These are phyloP conservation scores for Punctularia strigosozonata DNA, from an alignment of 768 basidiomycete species.

Conservation along the genomic window DNA sequence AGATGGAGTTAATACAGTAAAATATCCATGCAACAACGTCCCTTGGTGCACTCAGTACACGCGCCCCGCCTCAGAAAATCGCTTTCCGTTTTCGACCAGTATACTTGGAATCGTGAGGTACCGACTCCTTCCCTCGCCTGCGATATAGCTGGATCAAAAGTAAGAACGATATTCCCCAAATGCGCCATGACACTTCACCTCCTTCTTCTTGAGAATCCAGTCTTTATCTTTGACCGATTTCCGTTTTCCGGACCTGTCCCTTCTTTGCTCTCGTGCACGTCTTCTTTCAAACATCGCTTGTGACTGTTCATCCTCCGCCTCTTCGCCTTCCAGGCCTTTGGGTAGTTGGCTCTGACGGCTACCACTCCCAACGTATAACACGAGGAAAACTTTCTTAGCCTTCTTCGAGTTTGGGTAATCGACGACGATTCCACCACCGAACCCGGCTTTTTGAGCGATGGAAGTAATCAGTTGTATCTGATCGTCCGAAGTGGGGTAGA, in stretches of 20 bases:
- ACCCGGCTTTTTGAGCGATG: conserved; percentile 88
- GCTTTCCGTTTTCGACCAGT: conserved; percentile 84
- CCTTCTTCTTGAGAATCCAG: conserved; percentile 97
- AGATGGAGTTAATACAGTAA: too few species aligned
- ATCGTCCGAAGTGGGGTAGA: conserved; percentile 95
- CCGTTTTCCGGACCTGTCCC: conserved; percentile 53
- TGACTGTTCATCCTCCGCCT: conserved; percentile 32
- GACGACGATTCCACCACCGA: conserved; percentile 91
- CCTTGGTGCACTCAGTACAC: too few species aligned
- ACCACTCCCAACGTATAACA: conserved; percentile 81
- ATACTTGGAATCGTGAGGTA: conserved; percentile 79
- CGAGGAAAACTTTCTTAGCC: conserved; percentile 89
- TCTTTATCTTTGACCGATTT: conserved; percentile 68
- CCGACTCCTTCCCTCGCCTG: conserved; percentile 72
- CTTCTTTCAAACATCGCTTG: conserved; percentile 67
- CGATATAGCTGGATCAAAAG: conserved; percentile 51
- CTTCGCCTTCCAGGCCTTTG: conserved; percentile 61
- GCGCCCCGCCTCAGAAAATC: too few species aligned
- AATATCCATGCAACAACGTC: too few species aligned
- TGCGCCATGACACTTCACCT: conserved; percentile 36
- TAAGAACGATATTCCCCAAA: not conserved
- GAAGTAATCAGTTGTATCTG: conserved; percentile 93
- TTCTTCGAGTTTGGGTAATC: conserved; percentile 98
- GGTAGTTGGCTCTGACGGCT: conserved; percentile 60
- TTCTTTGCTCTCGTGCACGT: conserved; percentile 51